Percentiles rank a stretch among this genome's conserved stretches.
phyloP scores from a whole-genome alignment of 73 alveolate species.

The Paramecium bursaria region DNA sequence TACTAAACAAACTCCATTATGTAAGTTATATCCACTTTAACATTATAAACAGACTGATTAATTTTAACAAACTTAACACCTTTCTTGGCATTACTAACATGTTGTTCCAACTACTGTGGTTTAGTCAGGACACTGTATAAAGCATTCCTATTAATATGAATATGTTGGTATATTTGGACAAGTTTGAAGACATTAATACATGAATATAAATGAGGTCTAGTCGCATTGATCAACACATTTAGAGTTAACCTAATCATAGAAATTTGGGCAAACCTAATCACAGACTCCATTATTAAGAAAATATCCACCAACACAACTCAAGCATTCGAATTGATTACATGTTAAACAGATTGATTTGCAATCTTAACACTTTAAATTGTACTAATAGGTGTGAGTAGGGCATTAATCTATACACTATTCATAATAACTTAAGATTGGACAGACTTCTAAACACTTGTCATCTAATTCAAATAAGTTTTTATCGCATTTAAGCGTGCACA shows the following conservation, averaged over 20 bases:
- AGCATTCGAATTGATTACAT: constrained; percentile 14
- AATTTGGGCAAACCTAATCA: constrained; percentile 9
- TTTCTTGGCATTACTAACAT: constrained; percentile 3
- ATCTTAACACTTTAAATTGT: neutral
- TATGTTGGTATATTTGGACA: constrained; percentile 7
- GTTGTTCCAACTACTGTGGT: neutral
- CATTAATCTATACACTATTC: too few relatives aligned
- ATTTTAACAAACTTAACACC: neutral
- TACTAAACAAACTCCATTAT: neutral
- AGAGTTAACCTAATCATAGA: neutral
- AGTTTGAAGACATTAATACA: neutral
- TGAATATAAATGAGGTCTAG: neutral
- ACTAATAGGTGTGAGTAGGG: neutral
- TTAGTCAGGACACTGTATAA: neutral
- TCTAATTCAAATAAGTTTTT: too few relatives aligned
- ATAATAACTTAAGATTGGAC: too few relatives aligned
- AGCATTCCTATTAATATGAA: neutral
- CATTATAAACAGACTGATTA: constrained; percentile 5
- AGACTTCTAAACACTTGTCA: too few relatives aligned
- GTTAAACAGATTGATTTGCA: too few relatives aligned
- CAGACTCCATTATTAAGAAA: neutral
- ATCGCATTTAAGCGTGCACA: too few relatives aligned
- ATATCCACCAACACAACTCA: neutral
- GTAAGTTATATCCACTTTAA: neutral
- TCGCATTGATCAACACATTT: neutral